Base-by-base conservation (phyloP, 768 basidiomycete species). In the Suillus ampliporus region DNA sequence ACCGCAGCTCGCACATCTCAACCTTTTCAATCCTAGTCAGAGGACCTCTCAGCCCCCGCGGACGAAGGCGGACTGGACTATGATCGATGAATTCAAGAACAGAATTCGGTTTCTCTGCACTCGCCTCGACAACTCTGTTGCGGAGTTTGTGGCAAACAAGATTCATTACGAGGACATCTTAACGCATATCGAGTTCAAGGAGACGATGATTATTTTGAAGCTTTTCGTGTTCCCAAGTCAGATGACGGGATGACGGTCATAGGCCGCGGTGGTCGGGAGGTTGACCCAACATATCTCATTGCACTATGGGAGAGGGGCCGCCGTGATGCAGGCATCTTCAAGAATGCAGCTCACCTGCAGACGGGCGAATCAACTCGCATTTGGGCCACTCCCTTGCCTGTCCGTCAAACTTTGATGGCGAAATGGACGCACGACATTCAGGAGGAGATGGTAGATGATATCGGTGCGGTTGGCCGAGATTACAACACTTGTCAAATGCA, bases 181-280 rank as follows among this genome's bases (percentile, higher is more conserved):
- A 41, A 71, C 67, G 19, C 73, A 81, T 65, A 69, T 87, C 9
- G 84, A 87, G 67, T 86, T 86, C 57, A 79, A 83, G 23, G 77
- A n/a, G n/a, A 82, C 5, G 65, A 71, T 0, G 74, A 75, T 4
- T 84, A 71, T 65, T 80, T 68, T 62, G 71, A 72, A 15, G 79
- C 84, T 9, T 76, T 86, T 72, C 60, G 46, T 3, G 67, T 84
- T 35, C 78, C 85, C 9, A 15, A 60, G 38, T 48, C 71, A 17
- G 56, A 65, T 0, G 80, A 82, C 51, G 85, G 80, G 1, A 82
- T 84, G 82, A 65, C 62, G 0, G 31, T 57, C 1, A 78, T 86
- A 7, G 83, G 78, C 17, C 70, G 64, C 40, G 69, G 65, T 2
- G 84, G 85, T 1, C 69, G 71, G 21, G 67, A 70, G 1, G 58